Conservation (phyloP, 305 asterid species). For the Coffea humblotiana region DNA sequence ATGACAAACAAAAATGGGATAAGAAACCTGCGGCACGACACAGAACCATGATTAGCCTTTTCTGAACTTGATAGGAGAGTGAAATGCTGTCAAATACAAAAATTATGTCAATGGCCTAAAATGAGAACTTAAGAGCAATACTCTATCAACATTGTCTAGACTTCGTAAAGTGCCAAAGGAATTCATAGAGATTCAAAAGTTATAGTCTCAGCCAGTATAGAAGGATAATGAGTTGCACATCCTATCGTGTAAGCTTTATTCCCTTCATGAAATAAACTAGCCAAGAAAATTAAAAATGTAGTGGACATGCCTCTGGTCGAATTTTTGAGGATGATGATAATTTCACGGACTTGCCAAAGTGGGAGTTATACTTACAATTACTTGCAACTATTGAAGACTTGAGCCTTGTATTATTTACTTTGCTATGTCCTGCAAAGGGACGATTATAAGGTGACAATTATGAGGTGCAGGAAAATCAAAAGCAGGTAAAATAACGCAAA, state of each 20-base stretch:
- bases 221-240: background rate
- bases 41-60: background rate
- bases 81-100: too few relatives aligned
- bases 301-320: conserved; percentile 68
- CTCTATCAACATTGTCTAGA: background rate
- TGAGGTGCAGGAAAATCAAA: too few relatives aligned
- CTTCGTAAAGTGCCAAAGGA: background rate
- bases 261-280: conserved; percentile 28
- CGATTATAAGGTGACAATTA: background rate
- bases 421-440: background rate
- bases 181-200: too few relatives aligned
- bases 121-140: background rate
- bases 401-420: background rate
- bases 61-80: background rate
- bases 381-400: background rate
- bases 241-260: conserved; percentile 8
- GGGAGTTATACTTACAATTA: background rate
- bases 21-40: background rate
- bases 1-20: background rate
- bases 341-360: background rate
- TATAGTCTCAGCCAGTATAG: background rate
- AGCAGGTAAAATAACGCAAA: background rate
- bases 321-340: background rate
- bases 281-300: conserved; percentile 29
- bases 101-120: background rate